A percentile compares a stretch with the other conserved stretches of the same genome.
phyloP scores from a whole-genome alignment of 129 eudicot genomes.

The sunflower (Helianthus annuus) region HanXRQr2.0-SUNRISE NC_035439.2:123756685-123757184 shows the following conservation, averaged over 20 bases:
- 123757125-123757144: not conserved
- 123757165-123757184: not conserved
- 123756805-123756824: not conserved
- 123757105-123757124: not conserved
- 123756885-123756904: not conserved
- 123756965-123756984: slow-evolving; percentile 45
- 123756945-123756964: slow-evolving; percentile 36
- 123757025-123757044: not conserved
- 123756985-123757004: slow-evolving; percentile 74
- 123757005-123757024: slow-evolving; percentile 60
- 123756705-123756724: slow-evolving; percentile 35
- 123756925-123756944: slow-evolving; percentile 40
- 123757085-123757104: not conserved
- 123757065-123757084: not conserved
- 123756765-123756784: slow-evolving; percentile 36
- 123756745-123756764: slow-evolving; percentile 25
- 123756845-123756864: not conserved
- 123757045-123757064: not conserved
- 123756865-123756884: not conserved
- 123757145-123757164: not conserved
- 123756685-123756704: slow-evolving; percentile 70
- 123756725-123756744: slow-evolving; percentile 38
- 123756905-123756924: slow-evolving; percentile 46
- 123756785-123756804: slow-evolving; percentile 6
- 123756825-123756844: not conserved